These are phyloP conservation scores for Ceratobasidium sp. DNA, from an alignment of 1,284 basidiomycete species.

Conservation along the genomic window DNA sequence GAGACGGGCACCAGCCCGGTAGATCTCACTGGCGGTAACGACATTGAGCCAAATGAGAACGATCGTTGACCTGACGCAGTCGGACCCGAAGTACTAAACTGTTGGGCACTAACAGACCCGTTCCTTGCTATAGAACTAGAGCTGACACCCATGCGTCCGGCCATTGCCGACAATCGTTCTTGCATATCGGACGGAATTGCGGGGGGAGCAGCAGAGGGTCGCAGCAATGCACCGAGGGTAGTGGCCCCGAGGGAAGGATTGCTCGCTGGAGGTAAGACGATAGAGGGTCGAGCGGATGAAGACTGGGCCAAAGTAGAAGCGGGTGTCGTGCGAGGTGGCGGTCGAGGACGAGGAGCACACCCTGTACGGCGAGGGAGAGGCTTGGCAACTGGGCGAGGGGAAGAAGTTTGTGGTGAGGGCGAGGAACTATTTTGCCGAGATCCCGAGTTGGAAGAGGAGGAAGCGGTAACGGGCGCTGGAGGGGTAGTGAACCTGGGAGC, in stretches of 20 bases:
- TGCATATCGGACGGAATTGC: conserved; percentile 25
- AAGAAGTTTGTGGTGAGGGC: neutral
- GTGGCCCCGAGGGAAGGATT: conserved; percentile 19
- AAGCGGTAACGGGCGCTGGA: neutral
- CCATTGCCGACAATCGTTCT: conserved; percentile 30
- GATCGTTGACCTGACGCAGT: neutral
- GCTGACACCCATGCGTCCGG: conserved; percentile 30
- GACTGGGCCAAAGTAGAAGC: neutral
- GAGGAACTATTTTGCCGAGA: neutral
- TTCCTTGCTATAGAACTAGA: neutral
- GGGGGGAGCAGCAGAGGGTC: conserved; percentile 16
- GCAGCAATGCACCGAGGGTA: conserved; percentile 15
- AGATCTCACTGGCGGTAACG: neutral
- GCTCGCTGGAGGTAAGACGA: conserved; percentile 12
- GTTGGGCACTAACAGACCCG: neutral
- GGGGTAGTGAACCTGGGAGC: neutral
- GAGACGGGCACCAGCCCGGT: neutral
- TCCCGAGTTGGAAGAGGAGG: neutral
- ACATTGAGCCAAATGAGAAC: neutral
- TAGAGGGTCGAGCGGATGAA: conserved; percentile 1
- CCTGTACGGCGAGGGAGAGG: conserved; percentile 27
- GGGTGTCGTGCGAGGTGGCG: conserved; percentile 8
- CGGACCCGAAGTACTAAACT: neutral
- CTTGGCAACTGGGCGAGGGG: conserved; percentile 14
- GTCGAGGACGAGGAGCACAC: conserved; percentile 18